These are phyloP conservation scores for Harringtonia aguacate DNA, from an alignment of 2,329 filamentous ascomycete species.

Conservation along the genomic window DNA sequence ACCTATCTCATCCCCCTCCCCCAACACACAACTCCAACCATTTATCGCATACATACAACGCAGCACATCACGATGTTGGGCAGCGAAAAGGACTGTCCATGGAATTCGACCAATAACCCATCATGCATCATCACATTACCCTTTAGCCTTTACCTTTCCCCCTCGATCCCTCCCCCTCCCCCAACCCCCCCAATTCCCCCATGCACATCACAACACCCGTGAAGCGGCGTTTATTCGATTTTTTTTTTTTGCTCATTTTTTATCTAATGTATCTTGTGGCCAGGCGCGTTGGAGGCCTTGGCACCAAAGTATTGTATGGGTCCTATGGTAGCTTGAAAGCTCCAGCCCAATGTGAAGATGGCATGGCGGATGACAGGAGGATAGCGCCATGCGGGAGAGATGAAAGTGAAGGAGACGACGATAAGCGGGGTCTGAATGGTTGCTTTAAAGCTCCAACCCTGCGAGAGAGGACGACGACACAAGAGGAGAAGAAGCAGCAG, in stretches of 20 bases:
- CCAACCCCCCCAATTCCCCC: not conserved
- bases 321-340: slow-evolving; percentile 55
- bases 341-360: slow-evolving; percentile 38
- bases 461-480: not conserved
- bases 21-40: not conserved
- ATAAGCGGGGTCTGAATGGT: slow-evolving; percentile 34
- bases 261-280: slow-evolving; percentile 6
- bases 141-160: not conserved
- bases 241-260: slow-evolving; percentile 19
- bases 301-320: slow-evolving; percentile 23
- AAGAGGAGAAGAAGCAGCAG: not conserved
- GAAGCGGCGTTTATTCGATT: slow-evolving; percentile 19
- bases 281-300: slow-evolving; percentile 12
- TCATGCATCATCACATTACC: not conserved
- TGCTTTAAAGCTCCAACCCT: slow-evolving; percentile 39
- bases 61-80: not conserved
- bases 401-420: slow-evolving; percentile 10
- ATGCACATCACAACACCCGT: slow-evolving; percentile 19
- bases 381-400: not conserved
- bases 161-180: slow-evolving; percentile 1
- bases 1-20: not conserved
- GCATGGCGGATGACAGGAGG: slow-evolving; percentile 8
- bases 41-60: not conserved
- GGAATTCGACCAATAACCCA: not conserved
- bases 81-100: not conserved